Base-by-base conservation (phyloP, 1,139 yeast species). In the Protomyces gravidus region DNA sequence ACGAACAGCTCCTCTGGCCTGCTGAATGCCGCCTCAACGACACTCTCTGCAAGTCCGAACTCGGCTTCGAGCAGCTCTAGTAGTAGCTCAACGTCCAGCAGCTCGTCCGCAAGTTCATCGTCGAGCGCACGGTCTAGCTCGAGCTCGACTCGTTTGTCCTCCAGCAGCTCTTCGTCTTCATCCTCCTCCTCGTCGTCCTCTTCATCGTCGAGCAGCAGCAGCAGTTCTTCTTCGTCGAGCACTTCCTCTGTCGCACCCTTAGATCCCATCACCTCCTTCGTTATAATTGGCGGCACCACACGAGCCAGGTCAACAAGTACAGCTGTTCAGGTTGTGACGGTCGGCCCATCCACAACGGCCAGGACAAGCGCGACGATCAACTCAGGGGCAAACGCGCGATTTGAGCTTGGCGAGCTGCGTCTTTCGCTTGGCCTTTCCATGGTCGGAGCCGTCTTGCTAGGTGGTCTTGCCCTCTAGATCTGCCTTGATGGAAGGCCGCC, bases 221-320 rank as follows among this genome's bases (percentile, higher is more conserved):
- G 17, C 2, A 21, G 28, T 7, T 21, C 48, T 5, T 45, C 48
- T 25, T 23, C 30, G 5, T 45, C 48, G 13, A 5, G 26, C 17
- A 19, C 48, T n/a, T 17, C 28, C 5, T 45, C 48, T 9, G 4
- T n/a, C 4, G 28, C 32, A n/a, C 30, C 48, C 27, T 9, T 26
- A 27, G 51, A 45, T 7, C 33, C 58, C n/a, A 32, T 33, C 47
- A 53, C 58, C 26, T 45, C 48, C 50, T 30, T 50, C 23, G 45
- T 50, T 28, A 47, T 53, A 23, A 46, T 53, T 19, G 46, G 33
- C 15, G 57, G 50, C 9, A 46, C 30, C 9, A 50, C 36, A 7
- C 46, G 51, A 33, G 33, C 58, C 5, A 46, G 51, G 9, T 39
- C 46, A 11, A 53, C 58, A 26, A 46, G 51, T 27, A 53, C 58